Evolutionary conservation across 1,139 yeast species (phyloP), one percentile per base, ranked within the genome.

Genomic region (Geotrichum macrosporum): DNA sequence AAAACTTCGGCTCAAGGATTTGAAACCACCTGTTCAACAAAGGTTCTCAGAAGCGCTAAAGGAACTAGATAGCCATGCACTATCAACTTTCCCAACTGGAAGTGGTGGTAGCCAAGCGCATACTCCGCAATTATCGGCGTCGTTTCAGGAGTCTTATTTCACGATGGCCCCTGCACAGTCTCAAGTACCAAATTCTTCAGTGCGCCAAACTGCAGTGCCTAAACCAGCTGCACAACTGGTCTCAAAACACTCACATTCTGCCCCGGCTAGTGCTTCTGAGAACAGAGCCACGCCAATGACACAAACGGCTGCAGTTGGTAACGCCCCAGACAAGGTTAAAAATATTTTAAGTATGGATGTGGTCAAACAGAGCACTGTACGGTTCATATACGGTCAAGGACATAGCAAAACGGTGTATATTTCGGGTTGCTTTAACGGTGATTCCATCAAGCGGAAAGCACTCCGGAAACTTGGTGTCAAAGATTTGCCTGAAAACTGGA

Each of bases 371-470:
- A 67, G 74, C 39, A 74, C 73, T 40, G 76, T 81, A 34, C 80
- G 83, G 2, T 82, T 88, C 54, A 84, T 88, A 35, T 71, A 61
- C 50, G 57, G 60, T 19, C 63, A 61, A 46, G 96, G 96, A 0
- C 72, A 82, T n/a, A 73, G 80, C 5, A 81, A 81, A 56, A 73
- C 77, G 44, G 81, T 87, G 34, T 81, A 83, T 57, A 82, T 87
- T 1, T 76, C 81, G 10, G 94, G 89, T 0, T 85, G 95, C 60
- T 82, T 80, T 63, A 83, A 82, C 59, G 89, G 95, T 1, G 84
- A 78, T 48, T 79, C 88, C 10, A 84, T 87, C 46, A 86, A 85
- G 62, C 71, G 80, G 44, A 81, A 81, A 56, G 80, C 85, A 1
- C 67, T 87, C 51, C 77, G 78, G 56, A 77, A 79, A 56, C 63